Percentiles rank a stretch among this genome's conserved stretches.
Evolutionary conservation across 345 rosid species (phyloP).

Genomic region (Ceriops tagal): DNA sequence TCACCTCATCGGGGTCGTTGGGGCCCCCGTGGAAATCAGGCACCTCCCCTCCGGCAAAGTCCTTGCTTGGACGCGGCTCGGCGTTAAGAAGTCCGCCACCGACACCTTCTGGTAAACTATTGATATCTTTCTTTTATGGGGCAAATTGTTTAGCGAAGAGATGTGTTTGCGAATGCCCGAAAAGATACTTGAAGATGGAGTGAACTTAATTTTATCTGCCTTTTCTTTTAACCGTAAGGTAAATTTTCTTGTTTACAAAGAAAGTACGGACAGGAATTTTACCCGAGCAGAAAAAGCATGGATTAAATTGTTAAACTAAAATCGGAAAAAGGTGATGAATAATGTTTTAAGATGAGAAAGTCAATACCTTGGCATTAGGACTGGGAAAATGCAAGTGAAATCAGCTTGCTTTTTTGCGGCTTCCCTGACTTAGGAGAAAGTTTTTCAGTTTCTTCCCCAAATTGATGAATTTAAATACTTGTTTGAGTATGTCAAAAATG

Average conservation of each 20-base stretch:
- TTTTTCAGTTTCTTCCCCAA: neutral
- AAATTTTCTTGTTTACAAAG: no score
- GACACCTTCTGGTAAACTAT: constrained; percentile 45
- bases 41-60: constrained; percentile 53
- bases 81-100: constrained; percentile 44
- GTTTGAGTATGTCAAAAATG: no score
- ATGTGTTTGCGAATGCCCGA: no score
- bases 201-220: no score
- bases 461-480: neutral
- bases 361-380: neutral
- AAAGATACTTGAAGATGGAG: no score
- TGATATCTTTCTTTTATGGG: no score
- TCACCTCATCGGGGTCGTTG: constrained; percentile 53
- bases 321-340: neutral
- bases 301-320: neutral
- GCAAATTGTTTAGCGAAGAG: no score
- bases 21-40: constrained; percentile 47
- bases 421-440: neutral
- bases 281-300: no score
- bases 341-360: neutral
- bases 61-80: constrained; percentile 59
- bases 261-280: no score
- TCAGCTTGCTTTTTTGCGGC: no score
- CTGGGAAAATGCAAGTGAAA: neutral
- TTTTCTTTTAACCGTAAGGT: no score